Base-by-base conservation (phyloP, 2,329 filamentous ascomycete genomes). In the Thielaviopsis punctulata region DNA sequence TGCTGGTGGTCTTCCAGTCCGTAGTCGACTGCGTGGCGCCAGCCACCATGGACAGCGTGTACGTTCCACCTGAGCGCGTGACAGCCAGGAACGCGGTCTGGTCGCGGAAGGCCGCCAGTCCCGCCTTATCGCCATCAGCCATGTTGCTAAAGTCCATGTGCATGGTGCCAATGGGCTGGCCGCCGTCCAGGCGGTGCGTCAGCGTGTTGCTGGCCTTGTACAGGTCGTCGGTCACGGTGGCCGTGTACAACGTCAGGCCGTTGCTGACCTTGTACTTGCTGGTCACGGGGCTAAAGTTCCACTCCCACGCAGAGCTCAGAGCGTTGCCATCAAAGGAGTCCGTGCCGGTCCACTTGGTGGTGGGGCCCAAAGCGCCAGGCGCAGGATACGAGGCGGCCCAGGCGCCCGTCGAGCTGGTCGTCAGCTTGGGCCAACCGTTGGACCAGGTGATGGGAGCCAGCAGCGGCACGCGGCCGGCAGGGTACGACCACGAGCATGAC, bases 241-340 rank as follows among this genome's bases (percentile, higher is more conserved):
- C 71, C 1, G 75, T 71, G 24, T 60, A 62, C 1, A 79, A 64
- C 0, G 64, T 66, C 2, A 79, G 58, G 1, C 72, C 70, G 25
- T 68, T 63, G 41, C 64, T 60, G 10, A 76, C 63, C 1, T 58
- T 60, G 58, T 62, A 79, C 8, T 68, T 70, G 9, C 60, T 63
- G 1, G 62, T 65, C 52, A 79, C 73, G 0, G 76, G 76, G 59
- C 79, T 79, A 57, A 79, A 76, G 58, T 80, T 80, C 75, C 76
- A 80, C 60, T 80, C 76, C 72, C 73, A 80, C 2, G 69, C 63
- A 0, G 66, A 65, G 6, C 64, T 60, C 1, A 79, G 64, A 0
- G 61, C 56, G 0, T 62, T 58, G 0, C 69, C 71, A 0, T 56
- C 48, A 56, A 79, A 79, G 0, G 54, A 60, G 54, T 79, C 73